Evolutionary conservation across 805 yeast genomes (phyloP).

Genomic region (Jamesozyma rosinii): DNA sequence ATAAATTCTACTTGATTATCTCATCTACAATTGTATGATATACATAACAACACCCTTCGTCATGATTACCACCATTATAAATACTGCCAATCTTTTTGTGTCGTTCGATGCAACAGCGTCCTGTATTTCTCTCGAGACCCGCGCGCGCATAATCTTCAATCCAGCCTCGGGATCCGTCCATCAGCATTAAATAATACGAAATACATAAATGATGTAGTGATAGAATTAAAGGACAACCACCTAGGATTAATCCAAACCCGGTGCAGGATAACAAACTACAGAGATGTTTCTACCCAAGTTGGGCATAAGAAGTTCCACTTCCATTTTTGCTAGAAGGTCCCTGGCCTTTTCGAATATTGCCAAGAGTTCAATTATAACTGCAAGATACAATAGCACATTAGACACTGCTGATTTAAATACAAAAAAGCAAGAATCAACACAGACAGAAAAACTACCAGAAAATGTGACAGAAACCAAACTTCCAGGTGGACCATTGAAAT

Average conservation of each 20-base stretch:
- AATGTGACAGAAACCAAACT: neutral
- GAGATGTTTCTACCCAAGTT: neutral
- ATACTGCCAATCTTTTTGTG: too few species aligned
- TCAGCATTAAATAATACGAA: too few species aligned
- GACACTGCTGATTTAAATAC: neutral
- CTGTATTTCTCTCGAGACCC: too few species aligned
- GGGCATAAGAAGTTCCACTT: neutral
- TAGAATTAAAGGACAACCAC: too few species aligned
- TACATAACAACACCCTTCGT: too few species aligned
- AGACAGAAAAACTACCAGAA: neutral
- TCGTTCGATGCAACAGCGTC: too few species aligned
- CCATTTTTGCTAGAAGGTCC: neutral
- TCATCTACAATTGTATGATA: too few species aligned
- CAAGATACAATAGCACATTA: neutral
- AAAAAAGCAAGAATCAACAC: neutral
- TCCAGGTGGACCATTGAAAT: neutral
- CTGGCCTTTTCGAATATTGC: neutral
- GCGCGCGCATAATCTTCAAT: too few species aligned
- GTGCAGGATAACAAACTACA: neutral
- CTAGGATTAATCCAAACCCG: neutral
- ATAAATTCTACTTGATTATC: neutral
- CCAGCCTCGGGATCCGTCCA: too few species aligned
- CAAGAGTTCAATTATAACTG: neutral
- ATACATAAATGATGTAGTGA: too few species aligned
- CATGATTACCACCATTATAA: too few species aligned